A percentile compares a stretch with the other conserved stretches of the same genome.
Evolutionary conservation across 2,329 filamentous ascomycete genomes (phyloP).

Genomic region (Alternaria brassicicola): DNA sequence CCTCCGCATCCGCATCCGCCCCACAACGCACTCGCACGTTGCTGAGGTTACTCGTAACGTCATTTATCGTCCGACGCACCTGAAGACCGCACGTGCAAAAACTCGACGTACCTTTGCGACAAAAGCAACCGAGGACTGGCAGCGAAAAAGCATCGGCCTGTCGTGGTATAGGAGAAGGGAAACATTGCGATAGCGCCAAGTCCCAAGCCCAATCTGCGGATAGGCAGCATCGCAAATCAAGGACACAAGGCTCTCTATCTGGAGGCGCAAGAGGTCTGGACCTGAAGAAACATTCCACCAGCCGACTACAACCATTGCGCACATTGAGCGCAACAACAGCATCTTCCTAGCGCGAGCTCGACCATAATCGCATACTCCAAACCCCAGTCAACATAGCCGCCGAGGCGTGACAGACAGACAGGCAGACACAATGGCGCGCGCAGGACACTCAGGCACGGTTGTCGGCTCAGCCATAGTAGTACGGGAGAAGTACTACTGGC

Average conservation of each 20-base stretch:
- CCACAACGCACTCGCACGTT: slow-evolving; percentile 17
- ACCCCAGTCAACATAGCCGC: slow-evolving; percentile 1
- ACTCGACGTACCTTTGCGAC: background rate
- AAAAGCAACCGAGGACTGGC: background rate
- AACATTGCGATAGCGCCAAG: slow-evolving; percentile 19
- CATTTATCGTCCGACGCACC: slow-evolving; percentile 13
- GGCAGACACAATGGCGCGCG: slow-evolving; percentile 44
- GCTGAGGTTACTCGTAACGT: slow-evolving; percentile 19
- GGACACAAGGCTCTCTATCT: background rate
- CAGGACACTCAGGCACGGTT: slow-evolving; percentile 40
- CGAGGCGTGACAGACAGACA: slow-evolving; percentile 1
- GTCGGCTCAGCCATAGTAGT: slow-evolving; percentile 52
- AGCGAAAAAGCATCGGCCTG: background rate
- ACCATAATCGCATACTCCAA: background rate
- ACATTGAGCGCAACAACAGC: background rate
- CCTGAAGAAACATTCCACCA: background rate
- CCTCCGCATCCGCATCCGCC: slow-evolving; percentile 17
- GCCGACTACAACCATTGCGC: background rate
- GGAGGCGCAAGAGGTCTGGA: background rate
- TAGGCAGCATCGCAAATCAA: slow-evolving; percentile 16
- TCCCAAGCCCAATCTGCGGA: slow-evolving; percentile 9
- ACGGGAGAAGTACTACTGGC: slow-evolving; percentile 66
- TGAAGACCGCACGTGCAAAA: slow-evolving; percentile 9
- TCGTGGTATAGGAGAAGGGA: background rate
- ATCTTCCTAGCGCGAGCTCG: background rate